Conservation (phyloP, 768 basidiomycete genomes). For the Kwoniella shandongensis region DNA sequence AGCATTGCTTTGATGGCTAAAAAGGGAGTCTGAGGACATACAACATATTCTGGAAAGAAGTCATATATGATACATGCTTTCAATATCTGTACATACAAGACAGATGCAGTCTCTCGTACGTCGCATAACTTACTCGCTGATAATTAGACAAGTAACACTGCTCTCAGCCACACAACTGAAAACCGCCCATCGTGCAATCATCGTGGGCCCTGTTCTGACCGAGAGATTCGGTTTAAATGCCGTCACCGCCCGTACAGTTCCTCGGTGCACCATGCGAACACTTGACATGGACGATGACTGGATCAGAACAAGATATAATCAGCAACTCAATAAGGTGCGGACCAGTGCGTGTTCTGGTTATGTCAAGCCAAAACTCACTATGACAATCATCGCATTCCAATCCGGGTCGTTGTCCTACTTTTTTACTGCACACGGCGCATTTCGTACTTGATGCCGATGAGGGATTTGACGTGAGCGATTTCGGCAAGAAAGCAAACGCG, state of each 20-base stretch:
- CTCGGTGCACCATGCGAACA: slow-evolving; percentile 46
- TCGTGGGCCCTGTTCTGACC: too few species aligned
- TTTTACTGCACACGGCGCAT: slow-evolving; percentile 46
- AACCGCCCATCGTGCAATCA: too few species aligned
- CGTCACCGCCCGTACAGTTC: slow-evolving; percentile 34
- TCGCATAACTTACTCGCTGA: too few species aligned
- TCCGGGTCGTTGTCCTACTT: slow-evolving; percentile 38
- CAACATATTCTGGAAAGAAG: too few species aligned
- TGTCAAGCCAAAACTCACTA: slow-evolving; percentile 29
- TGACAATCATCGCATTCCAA: slow-evolving; percentile 52
- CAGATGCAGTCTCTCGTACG: too few species aligned
- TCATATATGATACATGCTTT: too few species aligned
- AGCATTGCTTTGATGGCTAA: too few species aligned
- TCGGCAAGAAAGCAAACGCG: slow-evolving; percentile 43
- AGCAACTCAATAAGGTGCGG: background rate
- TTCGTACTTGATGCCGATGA: background rate
- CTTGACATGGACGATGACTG: slow-evolving; percentile 50
- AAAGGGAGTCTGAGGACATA: too few species aligned
- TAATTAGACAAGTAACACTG: too few species aligned
- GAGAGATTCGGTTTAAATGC: background rate
- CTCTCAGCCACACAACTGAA: too few species aligned
- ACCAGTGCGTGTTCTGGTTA: too few species aligned
- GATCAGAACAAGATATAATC: background rate
- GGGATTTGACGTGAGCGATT: slow-evolving; percentile 17
- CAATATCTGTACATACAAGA: too few species aligned